Evolutionary conservation across 2,329 filamentous ascomycete species (phyloP).

Genomic region (Mycosphaerelloides madeirae): DNA sequence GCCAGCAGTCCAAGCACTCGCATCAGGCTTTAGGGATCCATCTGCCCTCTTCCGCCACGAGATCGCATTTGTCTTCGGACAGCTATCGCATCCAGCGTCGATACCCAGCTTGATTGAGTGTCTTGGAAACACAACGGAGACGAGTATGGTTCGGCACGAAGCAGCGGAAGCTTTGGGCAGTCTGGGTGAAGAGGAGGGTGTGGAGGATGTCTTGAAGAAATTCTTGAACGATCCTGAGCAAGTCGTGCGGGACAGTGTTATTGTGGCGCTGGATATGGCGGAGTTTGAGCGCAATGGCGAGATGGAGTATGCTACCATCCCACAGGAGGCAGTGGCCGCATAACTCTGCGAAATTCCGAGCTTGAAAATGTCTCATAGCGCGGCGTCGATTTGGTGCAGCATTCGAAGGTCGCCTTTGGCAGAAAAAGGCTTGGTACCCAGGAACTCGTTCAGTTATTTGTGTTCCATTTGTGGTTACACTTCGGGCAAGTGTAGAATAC

Average conservation of each 20-base stretch:
- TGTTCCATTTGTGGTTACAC: constrained; percentile 72
- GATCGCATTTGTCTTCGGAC: constrained; percentile 96
- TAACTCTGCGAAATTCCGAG: background rate
- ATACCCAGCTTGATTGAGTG: constrained; percentile 81
- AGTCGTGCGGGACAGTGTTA: constrained; percentile 89
- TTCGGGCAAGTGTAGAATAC: constrained; percentile 79
- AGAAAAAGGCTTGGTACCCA: background rate
- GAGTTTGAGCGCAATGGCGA: constrained; percentile 90
- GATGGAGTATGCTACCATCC: constrained; percentile 86
- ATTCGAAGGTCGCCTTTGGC: background rate
- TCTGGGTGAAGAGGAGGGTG: constrained; percentile 86
- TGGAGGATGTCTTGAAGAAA: constrained; percentile 75
- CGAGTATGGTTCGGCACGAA: constrained; percentile 95
- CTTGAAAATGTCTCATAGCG: background rate
- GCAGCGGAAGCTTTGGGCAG: constrained; percentile 94
- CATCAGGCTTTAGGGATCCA: constrained; percentile 75
- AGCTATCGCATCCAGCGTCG: constrained; percentile 91
- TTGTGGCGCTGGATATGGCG: constrained; percentile 96
- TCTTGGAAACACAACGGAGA: constrained; percentile 73
- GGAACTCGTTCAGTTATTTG: constrained; percentile 52
- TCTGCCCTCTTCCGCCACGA: constrained; percentile 96
- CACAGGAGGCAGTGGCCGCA: constrained; percentile 36
- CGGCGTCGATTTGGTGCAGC: background rate
- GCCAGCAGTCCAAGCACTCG: constrained; percentile 79
- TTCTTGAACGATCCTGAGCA: constrained; percentile 88